Conservation (phyloP, 2,329 filamentous ascomycete species). For the Diaporthe vaccinii region DNA sequence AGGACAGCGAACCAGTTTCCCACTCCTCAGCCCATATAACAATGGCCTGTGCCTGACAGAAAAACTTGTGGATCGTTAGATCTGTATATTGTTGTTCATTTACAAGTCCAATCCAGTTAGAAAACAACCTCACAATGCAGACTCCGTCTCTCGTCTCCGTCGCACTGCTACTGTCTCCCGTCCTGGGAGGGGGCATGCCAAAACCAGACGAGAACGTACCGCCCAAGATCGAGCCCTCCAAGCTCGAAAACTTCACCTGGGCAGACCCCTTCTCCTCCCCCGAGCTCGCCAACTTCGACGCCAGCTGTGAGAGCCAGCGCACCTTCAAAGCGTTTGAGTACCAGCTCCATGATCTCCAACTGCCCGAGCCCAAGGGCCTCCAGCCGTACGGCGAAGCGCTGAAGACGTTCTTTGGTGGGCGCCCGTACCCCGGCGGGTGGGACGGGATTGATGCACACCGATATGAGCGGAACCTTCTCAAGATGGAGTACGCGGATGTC, state of each 20-base stretch:
- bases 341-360: constrained; percentile 58
- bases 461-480: constrained; percentile 60
- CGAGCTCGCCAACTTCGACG: constrained; percentile 48
- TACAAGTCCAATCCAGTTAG: neutral
- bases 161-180: constrained; percentile 46
- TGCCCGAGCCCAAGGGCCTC: constrained; percentile 54
- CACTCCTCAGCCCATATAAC: constrained; percentile 6
- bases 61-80: neutral
- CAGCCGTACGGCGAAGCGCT: constrained; percentile 56
- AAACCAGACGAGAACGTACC: constrained; percentile 42
- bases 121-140: constrained; percentile 20
- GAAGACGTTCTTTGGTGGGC: constrained; percentile 55
- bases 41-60: neutral
- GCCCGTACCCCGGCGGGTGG: constrained; percentile 66
- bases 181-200: constrained; percentile 42
- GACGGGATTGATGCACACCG: constrained; percentile 65
- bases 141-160: constrained; percentile 35
- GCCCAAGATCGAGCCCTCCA: constrained; percentile 50
- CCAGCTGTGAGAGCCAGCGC: constrained; percentile 51
- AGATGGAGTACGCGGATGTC: constrained; percentile 60
- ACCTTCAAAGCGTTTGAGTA: constrained; percentile 57
- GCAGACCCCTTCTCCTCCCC: constrained; percentile 54
- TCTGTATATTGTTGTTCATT: constrained; percentile 36
- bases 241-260: constrained; percentile 57
- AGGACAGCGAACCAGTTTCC: constrained; percentile 49